These are phyloP conservation scores for Backusella mclennaniae DNA, from an alignment of 192 early-diverging fungal species.

Conservation along the genomic window DNA sequence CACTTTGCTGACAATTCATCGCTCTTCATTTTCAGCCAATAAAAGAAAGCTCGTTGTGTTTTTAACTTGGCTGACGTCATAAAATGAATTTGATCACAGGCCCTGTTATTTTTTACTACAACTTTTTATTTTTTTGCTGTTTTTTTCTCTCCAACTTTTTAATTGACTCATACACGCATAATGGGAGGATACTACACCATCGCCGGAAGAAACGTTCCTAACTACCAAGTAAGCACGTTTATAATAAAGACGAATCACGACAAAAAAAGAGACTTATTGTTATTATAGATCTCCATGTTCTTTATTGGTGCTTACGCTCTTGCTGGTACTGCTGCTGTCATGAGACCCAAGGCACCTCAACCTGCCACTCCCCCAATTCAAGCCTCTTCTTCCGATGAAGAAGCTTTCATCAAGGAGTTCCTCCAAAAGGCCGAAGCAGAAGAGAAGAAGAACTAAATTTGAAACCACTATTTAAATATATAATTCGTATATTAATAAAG, in stretches of 20 bases:
- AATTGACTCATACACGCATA: not conserved
- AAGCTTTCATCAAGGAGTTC: conserved; percentile 49
- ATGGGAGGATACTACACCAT: conserved; percentile 37
- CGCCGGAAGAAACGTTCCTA: conserved; percentile 34
- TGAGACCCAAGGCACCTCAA: conserved; percentile 28
- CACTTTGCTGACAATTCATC: not conserved
- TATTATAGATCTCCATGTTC: conserved; percentile 32
- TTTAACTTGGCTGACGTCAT: not conserved
- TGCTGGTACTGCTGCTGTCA: conserved; percentile 16
- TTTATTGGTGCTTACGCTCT: conserved; percentile 36
- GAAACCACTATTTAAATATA: not conserved
- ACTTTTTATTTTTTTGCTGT: not conserved
- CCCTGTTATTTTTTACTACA: conserved; percentile 3
- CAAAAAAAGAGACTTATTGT: not conserved
- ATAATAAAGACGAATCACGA: not conserved
- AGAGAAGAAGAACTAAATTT: conserved; percentile 29
- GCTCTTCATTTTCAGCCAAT: not conserved
- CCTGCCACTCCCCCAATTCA: conserved; percentile 42
- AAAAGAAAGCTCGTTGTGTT: not conserved
- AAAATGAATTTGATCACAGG: not conserved
- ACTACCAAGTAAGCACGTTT: conserved; percentile 24
- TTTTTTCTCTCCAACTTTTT: not conserved
- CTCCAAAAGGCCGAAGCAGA: conserved; percentile 37
- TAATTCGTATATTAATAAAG: not conserved
- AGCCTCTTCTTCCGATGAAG: conserved; percentile 43